Base-by-base conservation (phyloP, 1,139 yeast species). In the Candida sanyaensis region DNA sequence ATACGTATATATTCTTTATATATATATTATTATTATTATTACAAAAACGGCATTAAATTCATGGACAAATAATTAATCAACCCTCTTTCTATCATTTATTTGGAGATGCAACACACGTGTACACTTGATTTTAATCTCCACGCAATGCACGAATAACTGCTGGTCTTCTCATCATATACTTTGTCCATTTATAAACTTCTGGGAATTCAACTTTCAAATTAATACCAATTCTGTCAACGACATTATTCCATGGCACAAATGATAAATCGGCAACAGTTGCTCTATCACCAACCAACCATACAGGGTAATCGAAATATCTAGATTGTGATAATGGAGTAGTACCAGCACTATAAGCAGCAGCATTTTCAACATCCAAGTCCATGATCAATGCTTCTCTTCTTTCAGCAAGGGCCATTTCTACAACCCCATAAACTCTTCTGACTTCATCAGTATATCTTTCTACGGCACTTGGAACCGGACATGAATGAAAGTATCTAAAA, bases 211-310 rank as follows among this genome's bases (percentile, higher is more conserved):
- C 80, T 64, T 87, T 86, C 59, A 92, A 79, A 61, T 88, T 89
- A 55, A 92, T 89, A 11, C 97, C 97, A 50, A 92, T 88, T 59
- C 96, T 76, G 65, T 89, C 96, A 43, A 91, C 96, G 23, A 92
- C 97, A 62, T 91, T 92, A 66, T 92, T 92, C 98, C 98, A 92
- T 10, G 98, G 96, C 30, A 91, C 96, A 71, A 91, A 92, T 26
- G 93, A 83, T 60, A 92, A 75, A 66, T 92, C 98, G 4, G 97
- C 97, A 44, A 91, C 85, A 2, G 97, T 88, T 47, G 93, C 86
- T 49, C 88, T 74, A 61, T 90, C 96, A 31, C 97, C 96, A 6
- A 91, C 97, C 30, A 92, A 75, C 98, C 98, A 92, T 33, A 92
- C 95, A 1, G 97, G 97, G 59, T 89, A 88, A 61, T 90, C 96